Base-by-base conservation (phyloP, 2,329 filamentous ascomycete genomes). In the Dothideomycetidae sp. region DNA sequence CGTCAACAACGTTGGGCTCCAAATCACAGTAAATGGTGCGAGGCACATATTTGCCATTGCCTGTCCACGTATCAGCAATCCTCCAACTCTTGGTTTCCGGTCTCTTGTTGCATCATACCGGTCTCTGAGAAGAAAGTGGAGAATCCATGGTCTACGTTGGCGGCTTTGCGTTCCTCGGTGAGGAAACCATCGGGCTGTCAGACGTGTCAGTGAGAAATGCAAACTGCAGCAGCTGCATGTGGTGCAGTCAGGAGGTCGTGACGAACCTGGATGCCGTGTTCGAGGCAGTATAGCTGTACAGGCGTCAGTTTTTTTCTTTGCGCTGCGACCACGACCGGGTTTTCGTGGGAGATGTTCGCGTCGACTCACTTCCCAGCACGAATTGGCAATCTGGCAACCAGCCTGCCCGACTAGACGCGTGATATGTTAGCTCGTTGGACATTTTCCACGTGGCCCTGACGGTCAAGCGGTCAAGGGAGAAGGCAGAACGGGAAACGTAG, bases 91-190 rank as follows among this genome's bases (percentile, higher is more conserved):
- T 26, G n/a, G 36, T 35, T 34, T 21, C 14, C 17, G 36, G 32
- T 13, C 16, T 9, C 93, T 65, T 84, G 84, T 70, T 90, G 78
- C 55, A 50, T n/a, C 68, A 52, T 82, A 96, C 90, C 88, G 58
- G 90, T 96, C 75, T 98, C 90, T 52, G 88, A 94, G 75, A 98
- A 98, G 76, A 98, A 98, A 57, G 90, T 98, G 73, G 86, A 94
- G 77, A 98, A 98, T 50, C 90, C 90, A 59, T 94, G 82, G 63
- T 96, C 90, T 48, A 85, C 81, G 48, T 93, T 81, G 59, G 78
- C 77, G 53, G 75, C 76, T 74, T 96, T 94, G 67, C 86, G 85
- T 74, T 96, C 88, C 61, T 94, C 88, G 50, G 86, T 96, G 64
- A 98, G 78, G 71, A 82, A 96, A 63, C 90, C 90, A 76, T 98